Conservation (phyloP, 257 asterid species). For the Mentha longifolia region DNA sequence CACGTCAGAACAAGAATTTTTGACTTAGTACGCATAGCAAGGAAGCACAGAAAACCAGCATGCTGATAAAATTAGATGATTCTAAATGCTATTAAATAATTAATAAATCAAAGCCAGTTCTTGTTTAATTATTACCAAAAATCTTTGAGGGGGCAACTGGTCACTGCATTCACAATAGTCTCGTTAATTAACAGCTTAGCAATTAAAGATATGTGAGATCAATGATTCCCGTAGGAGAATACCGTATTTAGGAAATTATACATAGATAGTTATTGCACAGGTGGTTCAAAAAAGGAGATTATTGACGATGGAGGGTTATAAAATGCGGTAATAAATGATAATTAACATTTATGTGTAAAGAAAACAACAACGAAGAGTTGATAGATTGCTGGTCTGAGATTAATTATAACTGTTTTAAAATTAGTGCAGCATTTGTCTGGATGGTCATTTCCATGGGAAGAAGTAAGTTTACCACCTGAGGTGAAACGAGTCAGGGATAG, state of each 20-base stretch:
- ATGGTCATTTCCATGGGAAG: neutral
- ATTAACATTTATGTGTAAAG: neutral
- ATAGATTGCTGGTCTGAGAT: neutral
- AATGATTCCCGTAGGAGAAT: neutral
- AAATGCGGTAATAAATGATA: neutral
- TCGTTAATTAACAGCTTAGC: neutral
- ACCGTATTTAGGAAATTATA: neutral
- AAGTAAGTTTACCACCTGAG: constrained; percentile 3
- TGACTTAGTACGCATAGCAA: neutral
- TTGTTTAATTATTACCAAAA: neutral
- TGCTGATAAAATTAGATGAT: neutral
- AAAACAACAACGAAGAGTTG: neutral
- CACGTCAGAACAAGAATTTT: neutral
- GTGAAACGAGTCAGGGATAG: neutral
- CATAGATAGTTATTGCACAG: neutral
- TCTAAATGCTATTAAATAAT: constrained; percentile 6
- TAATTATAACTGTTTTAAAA: neutral
- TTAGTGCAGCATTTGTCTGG: neutral
- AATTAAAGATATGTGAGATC: neutral
- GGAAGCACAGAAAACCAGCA: constrained; percentile 10
- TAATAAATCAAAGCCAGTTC: neutral
- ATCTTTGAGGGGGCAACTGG: neutral
- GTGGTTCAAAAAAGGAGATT: neutral
- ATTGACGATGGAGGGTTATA: constrained; percentile 8
- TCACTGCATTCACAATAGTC: constrained; percentile 5